phyloP scores from a whole-genome alignment of 345 rosid genomes.

The Salix suchowensis region DNA sequence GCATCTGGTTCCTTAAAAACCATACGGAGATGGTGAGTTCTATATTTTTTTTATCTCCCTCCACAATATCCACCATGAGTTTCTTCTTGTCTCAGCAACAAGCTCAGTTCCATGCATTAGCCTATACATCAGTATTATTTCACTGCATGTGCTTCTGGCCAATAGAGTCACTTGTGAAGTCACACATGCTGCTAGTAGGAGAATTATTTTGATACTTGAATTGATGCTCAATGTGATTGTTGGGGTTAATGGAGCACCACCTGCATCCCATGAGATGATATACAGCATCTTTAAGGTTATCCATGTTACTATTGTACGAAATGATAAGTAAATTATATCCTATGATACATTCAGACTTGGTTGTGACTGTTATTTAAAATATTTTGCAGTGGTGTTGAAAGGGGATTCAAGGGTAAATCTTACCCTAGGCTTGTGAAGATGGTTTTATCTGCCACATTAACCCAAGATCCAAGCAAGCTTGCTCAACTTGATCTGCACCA shows the following conservation, averaged over 20 bases:
- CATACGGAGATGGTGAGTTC: constrained; percentile 72
- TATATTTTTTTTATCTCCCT: background rate
- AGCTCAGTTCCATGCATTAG: background rate
- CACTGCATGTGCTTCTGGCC: no score
- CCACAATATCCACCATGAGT: background rate
- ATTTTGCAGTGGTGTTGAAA: constrained; percentile 67
- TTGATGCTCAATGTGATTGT: background rate
- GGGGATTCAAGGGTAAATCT: constrained; percentile 75
- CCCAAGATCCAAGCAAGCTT: constrained; percentile 97
- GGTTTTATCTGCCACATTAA: constrained; percentile 88
- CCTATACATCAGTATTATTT: background rate
- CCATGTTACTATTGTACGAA: background rate
- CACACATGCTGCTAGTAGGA: background rate
- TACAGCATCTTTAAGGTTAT: background rate
- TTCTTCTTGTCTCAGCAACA: background rate
- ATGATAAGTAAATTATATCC: background rate
- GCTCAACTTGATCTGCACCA: constrained; percentile 88
- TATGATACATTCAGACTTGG: background rate
- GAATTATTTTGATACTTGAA: background rate
- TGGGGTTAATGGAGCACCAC: background rate
- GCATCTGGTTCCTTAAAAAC: constrained; percentile 63
- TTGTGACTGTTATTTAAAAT: background rate
- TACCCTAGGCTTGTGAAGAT: constrained; percentile 82
- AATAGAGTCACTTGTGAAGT: background rate
- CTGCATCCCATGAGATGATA: background rate